Evolutionary conservation across 1,284 basidiomycete species (phyloP).

Genomic region (Rhodotorula mucilaginosa): DNA sequence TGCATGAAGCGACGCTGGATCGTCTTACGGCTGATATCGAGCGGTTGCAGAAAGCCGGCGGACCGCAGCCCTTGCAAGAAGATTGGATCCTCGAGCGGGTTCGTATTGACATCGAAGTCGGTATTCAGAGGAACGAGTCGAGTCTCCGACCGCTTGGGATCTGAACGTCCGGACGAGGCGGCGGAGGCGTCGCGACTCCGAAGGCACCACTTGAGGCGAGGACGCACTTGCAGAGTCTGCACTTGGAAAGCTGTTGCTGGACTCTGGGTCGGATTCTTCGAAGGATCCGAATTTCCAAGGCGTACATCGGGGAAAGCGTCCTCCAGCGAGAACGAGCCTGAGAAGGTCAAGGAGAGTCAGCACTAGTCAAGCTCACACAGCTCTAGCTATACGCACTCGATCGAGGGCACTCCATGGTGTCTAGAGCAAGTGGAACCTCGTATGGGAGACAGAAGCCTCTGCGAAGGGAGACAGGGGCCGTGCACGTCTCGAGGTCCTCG

Average conservation of each 20-base stretch:
- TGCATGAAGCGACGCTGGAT: constrained; percentile 29
- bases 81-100: constrained; percentile 10
- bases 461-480: neutral
- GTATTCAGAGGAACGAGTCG: constrained; percentile 1
- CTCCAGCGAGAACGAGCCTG: no score
- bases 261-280: neutral
- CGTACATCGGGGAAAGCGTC: no score
- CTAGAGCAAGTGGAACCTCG: neutral
- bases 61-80: constrained; percentile 1
- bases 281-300: neutral
- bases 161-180: neutral
- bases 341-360: neutral
- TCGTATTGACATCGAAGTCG: neutral
- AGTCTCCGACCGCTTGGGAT: constrained; percentile 1
- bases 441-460: neutral
- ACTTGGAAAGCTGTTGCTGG: neutral
- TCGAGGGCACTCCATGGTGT: no score
- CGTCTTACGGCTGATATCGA: constrained; percentile 27
- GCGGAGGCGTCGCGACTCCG: neutral
- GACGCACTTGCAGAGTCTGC: neutral
- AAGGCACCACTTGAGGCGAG: neutral
- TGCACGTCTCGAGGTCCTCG: neutral
- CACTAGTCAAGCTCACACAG: neutral
- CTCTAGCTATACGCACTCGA: no score
- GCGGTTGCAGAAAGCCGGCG: constrained; percentile 21